Base-by-base conservation (phyloP, 2,329 filamentous ascomycete genomes). In the Monilinia fructigena region DNA sequence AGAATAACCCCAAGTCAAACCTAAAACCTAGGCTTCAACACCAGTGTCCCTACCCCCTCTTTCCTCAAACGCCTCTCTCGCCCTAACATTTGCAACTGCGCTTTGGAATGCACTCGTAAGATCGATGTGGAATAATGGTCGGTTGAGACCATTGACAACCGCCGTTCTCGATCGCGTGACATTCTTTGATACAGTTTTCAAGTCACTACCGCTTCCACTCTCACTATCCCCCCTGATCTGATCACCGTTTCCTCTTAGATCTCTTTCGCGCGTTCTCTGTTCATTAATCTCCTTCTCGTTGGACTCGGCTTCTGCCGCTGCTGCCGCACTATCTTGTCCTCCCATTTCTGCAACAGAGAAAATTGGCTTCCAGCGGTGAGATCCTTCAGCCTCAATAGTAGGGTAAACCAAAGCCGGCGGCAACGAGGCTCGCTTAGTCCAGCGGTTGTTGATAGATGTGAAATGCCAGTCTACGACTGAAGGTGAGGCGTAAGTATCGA, bases 381-480 rank as follows among this genome's bases (percentile, higher is more conserved):
- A 8, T 76, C 77, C 31, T 16, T 60, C 68, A n/a, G 70, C 71
- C 18, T 81, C 81, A 16, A 80, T 73, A 0, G 87, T 86, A 2
- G 92, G 93, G 76, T 90, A 93, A 93, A 1, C 94, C 94, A 74
- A 98, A 98, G 16, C 94, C 94, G 31, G 90, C 94, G 2, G 91
- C 87, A 4, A 89, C 89, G 54, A 98, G 87, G 92, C 93, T 42
- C 93, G 90, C 81, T 97, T 97, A 31, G 93, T 94, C 94, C 94
- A 97, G 66, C 91, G 86, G 81, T 95, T 97, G 80, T 89, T 93
- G 80, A 98, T 90, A 78, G 88, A 90, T n/a, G 93, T 92, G 70
- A 98, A 89, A 78, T 98, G 95, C 93, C 94, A 98, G 76, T 97
- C 92, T 5, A 98, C 93, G 2, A 84, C 82, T 26, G 93, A 87